These are phyloP conservation scores for Phialocephala subalpina DNA, from an alignment of 2,329 filamentous ascomycete genomes.

Conservation along the genomic window DNA sequence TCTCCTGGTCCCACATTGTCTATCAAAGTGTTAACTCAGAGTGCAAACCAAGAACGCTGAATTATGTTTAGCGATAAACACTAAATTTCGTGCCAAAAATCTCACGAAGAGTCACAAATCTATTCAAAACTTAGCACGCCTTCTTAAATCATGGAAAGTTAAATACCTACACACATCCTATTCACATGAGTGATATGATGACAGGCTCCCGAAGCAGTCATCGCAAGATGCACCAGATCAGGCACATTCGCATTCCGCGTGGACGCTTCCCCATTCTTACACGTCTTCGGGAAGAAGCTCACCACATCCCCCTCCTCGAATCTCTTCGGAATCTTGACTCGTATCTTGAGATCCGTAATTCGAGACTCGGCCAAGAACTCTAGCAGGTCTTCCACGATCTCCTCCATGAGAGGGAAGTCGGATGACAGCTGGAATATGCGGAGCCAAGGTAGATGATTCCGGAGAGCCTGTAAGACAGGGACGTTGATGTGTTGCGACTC, in stretches of 20 bases:
- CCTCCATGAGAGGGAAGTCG: not conserved
- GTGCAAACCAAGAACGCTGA: not conserved
- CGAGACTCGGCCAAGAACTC: not conserved
- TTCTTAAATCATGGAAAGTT: not conserved
- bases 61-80: not conserved
- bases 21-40: not conserved
- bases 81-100: not conserved
- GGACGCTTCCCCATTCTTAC: not conserved
- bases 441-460: conserved; percentile 6
- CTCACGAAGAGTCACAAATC: not conserved
- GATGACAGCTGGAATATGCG: conserved; percentile 10
- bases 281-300: not conserved
- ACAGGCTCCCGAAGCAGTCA: not conserved
- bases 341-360: conserved; percentile 11
- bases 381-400: not conserved
- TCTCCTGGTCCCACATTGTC: not conserved
- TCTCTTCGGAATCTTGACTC: conserved; percentile 6
- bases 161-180: conserved; percentile 10
- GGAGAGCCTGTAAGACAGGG: conserved; percentile 14
- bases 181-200: conserved; percentile 6
- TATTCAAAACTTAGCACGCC: not conserved
- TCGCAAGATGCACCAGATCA: not conserved
- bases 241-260: not conserved
- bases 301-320: not conserved
- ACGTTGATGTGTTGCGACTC: conserved; percentile 10